Evolutionary conservation across 805 yeast genomes (phyloP), one percentile per base, ranked within the genome.

Genomic region (Danielia reshetovae): DNA sequence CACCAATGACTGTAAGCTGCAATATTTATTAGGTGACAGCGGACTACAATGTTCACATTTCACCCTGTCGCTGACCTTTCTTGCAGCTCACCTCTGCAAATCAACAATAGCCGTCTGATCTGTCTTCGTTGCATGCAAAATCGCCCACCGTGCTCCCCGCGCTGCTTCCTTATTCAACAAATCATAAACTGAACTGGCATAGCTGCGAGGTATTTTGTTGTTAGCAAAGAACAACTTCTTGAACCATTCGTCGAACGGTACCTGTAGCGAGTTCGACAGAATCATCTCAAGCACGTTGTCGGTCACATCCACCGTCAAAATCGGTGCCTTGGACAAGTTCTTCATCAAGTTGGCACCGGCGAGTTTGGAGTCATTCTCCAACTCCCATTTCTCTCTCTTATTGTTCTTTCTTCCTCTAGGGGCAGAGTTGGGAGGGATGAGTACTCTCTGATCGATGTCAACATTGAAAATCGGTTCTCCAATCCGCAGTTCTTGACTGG

Each of bases 231-330:
- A 85, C 4, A 90, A 87, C 46, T 85, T 83, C 48, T 94, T 73
- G 34, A 81, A 64, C 86, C 87, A 81, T 68, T 85, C 90, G 42
- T 86, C 95, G 15, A 32, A 46, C 32, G 77, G 80, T 42, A 77
- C 87, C 18, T 70, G 68, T n/a, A 86, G 59, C 0, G 94, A 81
- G 0, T 89, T 82, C 2, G 81, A 74, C 10, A 84, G 71, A 25
- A 90, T 84, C 73, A 88, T 84, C 32, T 88, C 90, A 41, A 93
- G 57, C 2, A 86, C 84, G 42, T 88, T 97, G 47, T 86, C 95
- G 41, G 81, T 72, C 3, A 76, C 78, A 53, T 90, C 97, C 22
- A 90, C 76, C 0, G 83, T 75, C 30, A 88, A 68, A 0, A 90
- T 74, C 0, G 97, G 90, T 0, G 93, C 81, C 15, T 64, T 59